phyloP scores from a whole-genome alignment of 73 alveolate species.

The Breviolum minutum region DNA sequence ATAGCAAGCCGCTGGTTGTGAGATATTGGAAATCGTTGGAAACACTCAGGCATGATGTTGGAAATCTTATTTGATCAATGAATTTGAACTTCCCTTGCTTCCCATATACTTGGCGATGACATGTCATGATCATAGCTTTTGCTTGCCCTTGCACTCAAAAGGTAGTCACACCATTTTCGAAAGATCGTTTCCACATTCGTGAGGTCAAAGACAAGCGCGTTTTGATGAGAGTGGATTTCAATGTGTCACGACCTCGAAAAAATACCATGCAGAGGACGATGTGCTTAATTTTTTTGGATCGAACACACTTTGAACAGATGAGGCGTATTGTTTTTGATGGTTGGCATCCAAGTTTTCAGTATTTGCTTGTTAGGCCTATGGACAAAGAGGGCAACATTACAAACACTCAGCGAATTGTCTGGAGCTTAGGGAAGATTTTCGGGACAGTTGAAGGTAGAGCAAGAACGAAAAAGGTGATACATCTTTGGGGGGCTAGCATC shows the following conservation, averaged over 20 bases:
- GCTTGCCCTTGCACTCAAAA: not conserved
- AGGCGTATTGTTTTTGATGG: too few relatives aligned
- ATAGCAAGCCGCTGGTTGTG: too few relatives aligned
- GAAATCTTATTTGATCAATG: not conserved
- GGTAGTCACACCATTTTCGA: not conserved
- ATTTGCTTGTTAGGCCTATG: conserved; percentile 95
- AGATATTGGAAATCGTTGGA: too few relatives aligned
- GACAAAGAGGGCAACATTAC: conserved; percentile 96
- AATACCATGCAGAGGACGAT: not conserved
- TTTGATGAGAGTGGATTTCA: conserved; percentile 98
- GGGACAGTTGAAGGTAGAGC: too few relatives aligned
- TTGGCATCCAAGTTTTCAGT: too few relatives aligned
- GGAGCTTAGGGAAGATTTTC: not conserved
- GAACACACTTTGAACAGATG: not conserved
- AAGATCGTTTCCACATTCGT: not conserved
- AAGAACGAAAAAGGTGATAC: not conserved
- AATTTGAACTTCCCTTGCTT: too few relatives aligned
- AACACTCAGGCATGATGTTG: not conserved
- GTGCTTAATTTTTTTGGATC: not conserved
- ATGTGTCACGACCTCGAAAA: conserved; percentile 96
- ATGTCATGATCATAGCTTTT: too few relatives aligned
- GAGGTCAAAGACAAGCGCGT: conserved; percentile 97
- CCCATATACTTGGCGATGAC: too few relatives aligned
- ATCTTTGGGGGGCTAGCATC: not conserved
- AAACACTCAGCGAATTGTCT: conserved; percentile 90